These are phyloP conservation scores for Teunomyces stri DNA, from an alignment of 805 yeast genomes.

Conservation along the genomic window DNA sequence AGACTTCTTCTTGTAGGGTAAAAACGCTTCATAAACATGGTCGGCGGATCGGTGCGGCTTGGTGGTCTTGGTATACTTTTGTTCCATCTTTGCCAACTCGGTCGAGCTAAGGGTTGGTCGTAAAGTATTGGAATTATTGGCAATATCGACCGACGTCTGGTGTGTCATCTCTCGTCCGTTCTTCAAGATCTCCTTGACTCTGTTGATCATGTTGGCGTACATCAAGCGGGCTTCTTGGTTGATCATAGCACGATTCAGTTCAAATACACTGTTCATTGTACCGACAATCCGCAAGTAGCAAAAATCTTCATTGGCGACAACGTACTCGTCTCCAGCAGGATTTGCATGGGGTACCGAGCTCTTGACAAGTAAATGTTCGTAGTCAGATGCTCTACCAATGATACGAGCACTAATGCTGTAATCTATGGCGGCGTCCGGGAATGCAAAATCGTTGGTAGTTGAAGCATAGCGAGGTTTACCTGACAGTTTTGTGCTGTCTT, in stretches of 20 bases:
- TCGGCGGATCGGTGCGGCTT: conserved; percentile 8
- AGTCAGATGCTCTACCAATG: conserved; percentile 35
- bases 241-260: conserved; percentile 28
- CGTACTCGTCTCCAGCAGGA: conserved; percentile 25
- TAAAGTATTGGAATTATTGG: neutral
- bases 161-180: conserved; percentile 20
- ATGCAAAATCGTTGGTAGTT: conserved; percentile 26
- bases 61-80: conserved; percentile 22
- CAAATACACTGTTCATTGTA: conserved; percentile 21
- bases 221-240: conserved; percentile 33
- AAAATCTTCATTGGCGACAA: conserved; percentile 28
- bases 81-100: conserved; percentile 29
- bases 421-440: conserved; percentile 26
- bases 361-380: conserved; percentile 16
- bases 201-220: conserved; percentile 24
- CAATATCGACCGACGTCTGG: neutral
- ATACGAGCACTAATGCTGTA: conserved; percentile 37
- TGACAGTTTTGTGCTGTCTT: conserved; percentile 5
- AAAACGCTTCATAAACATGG: conserved; percentile 25
- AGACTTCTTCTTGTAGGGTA: conserved; percentile 29
- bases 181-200: conserved; percentile 27
- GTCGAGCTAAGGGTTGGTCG: conserved; percentile 20
- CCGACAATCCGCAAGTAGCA: conserved; percentile 26
- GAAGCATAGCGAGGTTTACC: conserved; percentile 16
- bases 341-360: conserved; percentile 13